Conservation (phyloP, 2,329 filamentous ascomycete species). For the Clonostachys sp. region DNA sequence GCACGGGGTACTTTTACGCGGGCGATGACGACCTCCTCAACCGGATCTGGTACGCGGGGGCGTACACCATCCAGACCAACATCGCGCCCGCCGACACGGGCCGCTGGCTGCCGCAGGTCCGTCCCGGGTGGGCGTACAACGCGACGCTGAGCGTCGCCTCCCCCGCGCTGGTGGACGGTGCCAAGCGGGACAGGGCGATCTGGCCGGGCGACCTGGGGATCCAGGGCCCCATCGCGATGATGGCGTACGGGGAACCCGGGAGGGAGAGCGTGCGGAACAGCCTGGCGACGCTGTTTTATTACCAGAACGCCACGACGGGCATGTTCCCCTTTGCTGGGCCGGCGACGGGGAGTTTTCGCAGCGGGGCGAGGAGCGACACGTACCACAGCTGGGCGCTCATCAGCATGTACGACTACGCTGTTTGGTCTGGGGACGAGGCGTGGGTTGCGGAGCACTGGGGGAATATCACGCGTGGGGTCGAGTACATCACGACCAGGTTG, state of each 20-base stretch:
- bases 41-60: conserved; percentile 36
- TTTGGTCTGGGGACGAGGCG: conserved; percentile 36
- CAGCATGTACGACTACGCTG: conserved; percentile 43
- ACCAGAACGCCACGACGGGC: conserved; percentile 10
- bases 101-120: conserved; percentile 26
- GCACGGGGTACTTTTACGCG: conserved; percentile 40
- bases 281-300: conserved; percentile 32
- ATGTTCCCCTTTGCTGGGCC: background rate
- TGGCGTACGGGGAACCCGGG: background rate
- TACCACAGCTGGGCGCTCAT: conserved; percentile 40
- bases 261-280: conserved; percentile 37
- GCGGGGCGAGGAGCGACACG: background rate
- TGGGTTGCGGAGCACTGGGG: conserved; percentile 37
- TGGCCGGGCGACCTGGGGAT: conserved; percentile 57
- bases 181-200: conserved; percentile 49
- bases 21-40: conserved; percentile 33
- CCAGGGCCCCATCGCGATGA: conserved; percentile 14
- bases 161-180: conserved; percentile 38
- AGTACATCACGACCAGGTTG: background rate
- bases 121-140: conserved; percentile 29
- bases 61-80: conserved; percentile 26
- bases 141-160: conserved; percentile 20
- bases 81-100: conserved; percentile 21
- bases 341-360: background rate
- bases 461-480: conserved; percentile 7